A percentile compares a stretch with the other conserved stretches of the same genome.
These are phyloP conservation scores for Globisporangium sylvaticum DNA, from an alignment of 352 stramenopile genomes.

Conservation along the genomic window DNA sequence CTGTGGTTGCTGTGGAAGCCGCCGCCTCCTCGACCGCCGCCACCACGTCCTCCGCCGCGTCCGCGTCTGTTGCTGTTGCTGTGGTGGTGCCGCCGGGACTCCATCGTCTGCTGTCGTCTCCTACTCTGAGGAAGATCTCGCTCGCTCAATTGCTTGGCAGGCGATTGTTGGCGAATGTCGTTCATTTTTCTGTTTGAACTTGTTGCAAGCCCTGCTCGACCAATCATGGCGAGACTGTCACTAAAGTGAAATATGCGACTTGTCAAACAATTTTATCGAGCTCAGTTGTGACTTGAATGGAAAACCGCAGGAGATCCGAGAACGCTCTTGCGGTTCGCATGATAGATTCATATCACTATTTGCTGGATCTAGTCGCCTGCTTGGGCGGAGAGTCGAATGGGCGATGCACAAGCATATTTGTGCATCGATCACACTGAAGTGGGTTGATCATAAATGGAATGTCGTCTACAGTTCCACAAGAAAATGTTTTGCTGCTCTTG, in stretches of 20 bases:
- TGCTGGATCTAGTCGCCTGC: neutral
- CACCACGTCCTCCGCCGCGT: constrained; percentile 18
- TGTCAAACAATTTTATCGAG: neutral
- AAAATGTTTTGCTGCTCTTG: neutral
- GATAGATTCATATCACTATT: neutral
- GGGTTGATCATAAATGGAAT: neutral
- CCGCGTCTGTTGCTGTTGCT: constrained; percentile 18
- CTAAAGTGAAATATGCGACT: neutral
- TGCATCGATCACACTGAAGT: neutral
- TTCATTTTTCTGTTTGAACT: neutral
- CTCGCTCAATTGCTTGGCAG: neutral
- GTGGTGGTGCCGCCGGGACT: constrained; percentile 10
- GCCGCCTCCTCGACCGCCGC: constrained; percentile 16
- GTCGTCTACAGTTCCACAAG: neutral
- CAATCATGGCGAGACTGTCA: neutral
- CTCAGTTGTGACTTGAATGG: neutral
- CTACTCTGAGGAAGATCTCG: neutral
- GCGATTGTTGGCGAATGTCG: neutral
- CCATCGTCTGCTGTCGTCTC: constrained; percentile 2
- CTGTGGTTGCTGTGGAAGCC: constrained; percentile 1
- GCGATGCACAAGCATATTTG: too few species aligned
- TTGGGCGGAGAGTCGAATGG: neutral
- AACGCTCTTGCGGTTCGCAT: neutral
- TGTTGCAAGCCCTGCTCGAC: neutral
- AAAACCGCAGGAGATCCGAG: neutral